These are phyloP conservation scores for Alternaria ethzedia DNA, from an alignment of 2,329 filamentous ascomycete species.

Conservation along the genomic window DNA sequence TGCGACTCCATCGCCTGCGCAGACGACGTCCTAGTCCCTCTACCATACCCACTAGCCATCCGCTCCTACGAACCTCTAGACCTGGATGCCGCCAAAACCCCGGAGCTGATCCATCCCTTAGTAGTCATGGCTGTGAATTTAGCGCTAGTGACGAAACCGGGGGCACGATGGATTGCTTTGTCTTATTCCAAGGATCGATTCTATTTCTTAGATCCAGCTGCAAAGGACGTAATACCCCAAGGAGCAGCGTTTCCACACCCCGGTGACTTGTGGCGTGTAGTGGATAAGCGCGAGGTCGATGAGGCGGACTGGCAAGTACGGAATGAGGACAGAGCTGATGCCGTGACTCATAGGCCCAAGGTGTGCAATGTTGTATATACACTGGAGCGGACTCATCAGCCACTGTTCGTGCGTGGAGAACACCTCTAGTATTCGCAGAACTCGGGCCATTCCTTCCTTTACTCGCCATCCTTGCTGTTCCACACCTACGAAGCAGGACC, in stretches of 20 bases:
- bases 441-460: neutral
- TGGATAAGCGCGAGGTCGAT: slow-evolving; percentile 42
- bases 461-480: neutral
- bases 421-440: slow-evolving; percentile 3
- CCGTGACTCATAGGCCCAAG: slow-evolving; percentile 43
- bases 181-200: slow-evolving; percentile 51
- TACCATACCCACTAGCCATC: slow-evolving; percentile 38
- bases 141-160: slow-evolving; percentile 46
- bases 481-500: neutral
- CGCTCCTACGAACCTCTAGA: slow-evolving; percentile 1
- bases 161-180: slow-evolving; percentile 48
- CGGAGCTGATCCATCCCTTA: slow-evolving; percentile 44
- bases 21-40: slow-evolving; percentile 37
- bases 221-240: slow-evolving; percentile 20
- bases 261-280: slow-evolving; percentile 45
- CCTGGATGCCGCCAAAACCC: slow-evolving; percentile 6
- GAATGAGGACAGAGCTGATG: slow-evolving; percentile 4
- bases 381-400: slow-evolving; percentile 43
- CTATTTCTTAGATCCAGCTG: slow-evolving; percentile 31
- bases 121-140: slow-evolving; percentile 50
- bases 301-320: slow-evolving; percentile 24
- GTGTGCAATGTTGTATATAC: slow-evolving; percentile 50
- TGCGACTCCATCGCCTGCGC: slow-evolving; percentile 48
- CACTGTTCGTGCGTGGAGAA: slow-evolving; percentile 22
- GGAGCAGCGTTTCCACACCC: slow-evolving; percentile 49